Evolutionary conservation across 495 filamentous ascomycete species (phyloP), one percentile per base, ranked within the genome.

Genomic region (Xylaria cubensis): DNA sequence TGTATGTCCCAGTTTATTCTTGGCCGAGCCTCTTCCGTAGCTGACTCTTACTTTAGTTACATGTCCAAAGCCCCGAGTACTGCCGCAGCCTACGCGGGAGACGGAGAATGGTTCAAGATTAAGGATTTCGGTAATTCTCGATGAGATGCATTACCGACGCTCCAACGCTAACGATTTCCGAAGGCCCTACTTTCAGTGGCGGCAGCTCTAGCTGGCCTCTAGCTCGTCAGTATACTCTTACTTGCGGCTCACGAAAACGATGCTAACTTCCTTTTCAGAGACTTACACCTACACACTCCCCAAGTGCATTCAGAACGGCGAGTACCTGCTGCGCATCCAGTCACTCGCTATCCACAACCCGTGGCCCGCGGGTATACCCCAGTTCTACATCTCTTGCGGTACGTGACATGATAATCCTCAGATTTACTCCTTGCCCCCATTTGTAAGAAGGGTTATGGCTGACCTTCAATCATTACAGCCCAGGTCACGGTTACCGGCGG

Each of bases 241-340:
- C 50, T 15, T 9, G 36, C 7, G 15, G 51, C 36, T 17, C 21
- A 21, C 26, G 44, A 36, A 62, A 58, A 10, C 13, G 9, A 63
- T 39, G 34, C 48, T 64, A 36, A 64, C 32, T 67, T 12, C 0
- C 3, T 21, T n/a, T 32, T 0, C 55, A 81, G 79, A 79, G 72
- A 75, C 77, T 39, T 88, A 86, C 79, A 75, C 73, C 12, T 84
- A 82, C 78, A 80, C 73, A 10, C 83, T 89, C 74, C 87, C 87
- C 0, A 69, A 71, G 56, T 78, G 76, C 42, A 76, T 86, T 55
- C 82, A 84, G 8, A 74, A 80, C n/a, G 88, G 88, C 59, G 83
- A 88, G 42, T 90, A 90, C 66, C 85, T 90, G 50, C 77, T 89
- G 64, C 81, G 87, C 9, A 83, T 85, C 68, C 86, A 89, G 74